These are phyloP conservation scores for Exophiala sideris DNA, from an alignment of 2,329 filamentous ascomycete species.

Conservation along the genomic window DNA sequence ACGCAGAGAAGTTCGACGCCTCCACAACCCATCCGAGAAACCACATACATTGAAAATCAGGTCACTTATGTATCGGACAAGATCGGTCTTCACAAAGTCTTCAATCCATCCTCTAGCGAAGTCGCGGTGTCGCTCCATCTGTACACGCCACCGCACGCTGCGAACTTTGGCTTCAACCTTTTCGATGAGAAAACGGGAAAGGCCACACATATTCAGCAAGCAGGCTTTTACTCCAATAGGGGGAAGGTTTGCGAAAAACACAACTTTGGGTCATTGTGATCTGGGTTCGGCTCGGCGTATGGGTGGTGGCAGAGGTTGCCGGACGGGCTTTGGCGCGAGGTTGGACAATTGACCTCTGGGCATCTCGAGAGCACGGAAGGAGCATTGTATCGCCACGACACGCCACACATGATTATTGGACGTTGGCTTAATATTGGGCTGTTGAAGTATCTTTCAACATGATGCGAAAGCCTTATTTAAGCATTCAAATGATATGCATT, in stretches of 20 bases:
- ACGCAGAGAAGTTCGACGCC: conserved; percentile 43
- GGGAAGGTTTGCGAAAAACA: conserved; percentile 33
- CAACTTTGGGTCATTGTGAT: conserved; percentile 28
- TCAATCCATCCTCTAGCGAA: conserved; percentile 63
- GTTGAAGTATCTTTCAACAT: no score
- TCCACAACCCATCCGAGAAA: conserved; percentile 64
- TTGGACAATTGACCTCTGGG: background rate
- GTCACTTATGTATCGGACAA: conserved; percentile 89
- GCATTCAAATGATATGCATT: no score
- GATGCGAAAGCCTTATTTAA: no score
- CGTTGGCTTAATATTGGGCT: no score
- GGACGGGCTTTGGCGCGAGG: no score
- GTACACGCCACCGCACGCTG: conserved; percentile 86
- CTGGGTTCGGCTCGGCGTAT: background rate
- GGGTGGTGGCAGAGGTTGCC: no score
- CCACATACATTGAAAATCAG: conserved; percentile 64
- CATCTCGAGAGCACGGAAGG: background rate
- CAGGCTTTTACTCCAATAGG: conserved; percentile 66
- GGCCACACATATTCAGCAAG: conserved; percentile 66
- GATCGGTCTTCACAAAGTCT: conserved; percentile 79
- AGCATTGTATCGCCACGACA: no score
- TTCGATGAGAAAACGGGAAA: conserved; percentile 76
- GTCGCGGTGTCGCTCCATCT: conserved; percentile 83
- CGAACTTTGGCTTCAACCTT: conserved; percentile 74
- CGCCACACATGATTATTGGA: no score